phyloP scores from a whole-genome alignment of 73 alveolate species.

The Tetrahymena thermophila region DNA sequence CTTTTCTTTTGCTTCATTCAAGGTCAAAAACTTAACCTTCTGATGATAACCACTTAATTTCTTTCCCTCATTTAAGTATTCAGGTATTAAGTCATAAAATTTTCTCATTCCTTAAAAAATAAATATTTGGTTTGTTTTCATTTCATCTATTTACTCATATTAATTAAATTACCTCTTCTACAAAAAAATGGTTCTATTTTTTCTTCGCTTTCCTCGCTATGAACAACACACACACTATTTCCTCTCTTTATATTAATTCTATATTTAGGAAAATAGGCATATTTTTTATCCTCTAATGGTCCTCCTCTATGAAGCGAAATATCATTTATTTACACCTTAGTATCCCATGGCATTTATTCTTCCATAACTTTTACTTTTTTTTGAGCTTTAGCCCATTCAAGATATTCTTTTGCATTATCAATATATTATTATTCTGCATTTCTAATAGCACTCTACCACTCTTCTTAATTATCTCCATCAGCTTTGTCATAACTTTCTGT shows the following conservation, averaged over 20 bases:
- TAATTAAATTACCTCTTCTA: not conserved
- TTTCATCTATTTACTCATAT: not conserved
- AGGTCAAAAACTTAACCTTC: constrained; percentile 10
- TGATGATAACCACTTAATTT: constrained; percentile 14
- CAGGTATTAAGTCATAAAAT: not conserved
- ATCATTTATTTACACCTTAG: not conserved
- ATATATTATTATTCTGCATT: not conserved
- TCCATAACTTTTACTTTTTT: constrained; percentile 3
- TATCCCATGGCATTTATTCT: not conserved
- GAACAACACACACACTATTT: not conserved
- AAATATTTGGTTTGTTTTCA: not conserved
- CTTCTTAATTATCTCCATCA: not conserved
- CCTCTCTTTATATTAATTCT: not conserved
- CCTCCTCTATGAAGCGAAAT: constrained; percentile 31
- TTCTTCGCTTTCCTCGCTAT: not conserved
- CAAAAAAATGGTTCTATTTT: not conserved
- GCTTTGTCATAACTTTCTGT: not conserved
- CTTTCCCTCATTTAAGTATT: not conserved
- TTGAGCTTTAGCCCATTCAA: not conserved
- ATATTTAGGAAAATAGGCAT: constrained; percentile 14
- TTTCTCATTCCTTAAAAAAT: not conserved
- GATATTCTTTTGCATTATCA: not conserved
- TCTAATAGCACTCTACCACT: not conserved
- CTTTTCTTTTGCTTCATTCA: constrained; percentile 29
- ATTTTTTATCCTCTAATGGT: constrained; percentile 18